Evolutionary conservation across 1,284 basidiomycete species (phyloP), one percentile per base, ranked within the genome.

Genomic region (Afroboletus lepidellus): DNA sequence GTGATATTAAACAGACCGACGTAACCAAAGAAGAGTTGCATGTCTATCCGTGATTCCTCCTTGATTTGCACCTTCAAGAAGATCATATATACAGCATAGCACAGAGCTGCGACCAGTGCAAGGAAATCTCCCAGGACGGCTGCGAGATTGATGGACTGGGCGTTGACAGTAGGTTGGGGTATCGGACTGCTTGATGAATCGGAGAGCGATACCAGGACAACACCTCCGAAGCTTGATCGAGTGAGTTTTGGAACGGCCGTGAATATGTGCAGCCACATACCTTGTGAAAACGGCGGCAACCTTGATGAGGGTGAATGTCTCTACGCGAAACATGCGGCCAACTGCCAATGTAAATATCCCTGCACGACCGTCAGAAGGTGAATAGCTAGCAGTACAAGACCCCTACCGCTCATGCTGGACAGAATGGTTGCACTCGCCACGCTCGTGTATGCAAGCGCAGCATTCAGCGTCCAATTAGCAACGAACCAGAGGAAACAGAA

Each of bases 301-400:
- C 70, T 97, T 97, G 9, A 82, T 74, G 2, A 83, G 48, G 0
- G 90, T 89, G 51, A 98, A 73, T 8, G 73, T 75, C 68, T 99
- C 97, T 9, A 98, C 91, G 12, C 81, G 80, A 58, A 92, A 89
- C 36, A 94, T 58, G n/a, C 88, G 78, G 4, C 96, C 96, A 38
- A 98, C 75, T 0, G 78, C 86, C 37, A 99, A 75, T 0, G 96
- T 99, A 69, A 98, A 98, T 73, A 99, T 95, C 5, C 96, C 94
- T 93, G 50, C 15, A n/a, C 36, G 36, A 48, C 24, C n/a, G 29
- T 57, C 36, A 54, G 45, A 56, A 12, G 12, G 44, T 25, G 30
- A 11, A 11, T 41, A 25, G 33, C 8, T 11, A 12, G n/a, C 6
- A 46, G 5, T 36, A 41, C 6, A 8, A 25, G 25, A 39, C 12